Evolutionary conservation across 768 basidiomycete genomes (phyloP).

Genomic region (Heimioporus sp.): DNA sequence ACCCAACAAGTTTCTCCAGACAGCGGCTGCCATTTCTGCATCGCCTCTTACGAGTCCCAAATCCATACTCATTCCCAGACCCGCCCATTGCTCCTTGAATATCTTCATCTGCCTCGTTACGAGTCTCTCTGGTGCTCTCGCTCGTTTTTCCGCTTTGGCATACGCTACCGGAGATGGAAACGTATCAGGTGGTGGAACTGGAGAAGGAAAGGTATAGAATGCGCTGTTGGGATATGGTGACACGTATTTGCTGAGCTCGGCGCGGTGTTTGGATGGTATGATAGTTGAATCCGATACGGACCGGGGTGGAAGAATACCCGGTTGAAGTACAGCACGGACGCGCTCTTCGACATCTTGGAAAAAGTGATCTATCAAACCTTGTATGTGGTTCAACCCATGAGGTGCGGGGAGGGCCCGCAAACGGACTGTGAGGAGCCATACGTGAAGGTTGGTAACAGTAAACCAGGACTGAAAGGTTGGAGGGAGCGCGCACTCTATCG

Average conservation of each 20-base stretch:
- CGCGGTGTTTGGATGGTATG: conserved; percentile 13
- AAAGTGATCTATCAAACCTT: conserved; percentile 90
- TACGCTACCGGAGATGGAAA: conserved; percentile 27
- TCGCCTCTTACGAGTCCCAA: conserved; percentile 74
- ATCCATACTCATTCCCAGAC: conserved; percentile 77
- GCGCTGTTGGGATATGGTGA: conserved; percentile 23
- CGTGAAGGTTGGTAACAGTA: conserved; percentile 86
- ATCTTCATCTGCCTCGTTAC: conserved; percentile 89
- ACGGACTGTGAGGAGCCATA: conserved; percentile 88
- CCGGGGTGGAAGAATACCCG: conserved; percentile 36
- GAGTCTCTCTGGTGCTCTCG: conserved; percentile 70
- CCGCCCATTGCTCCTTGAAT: conserved; percentile 89
- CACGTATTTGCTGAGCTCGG: conserved; percentile 19
- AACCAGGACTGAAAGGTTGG: conserved; percentile 98
- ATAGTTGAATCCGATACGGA: conserved; percentile 10
- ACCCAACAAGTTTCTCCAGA: conserved; percentile 92
- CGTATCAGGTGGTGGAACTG: conserved; percentile 23
- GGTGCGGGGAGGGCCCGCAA: conserved; percentile 76
- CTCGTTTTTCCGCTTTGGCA: conserved; percentile 28
- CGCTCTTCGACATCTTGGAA: conserved; percentile 93
- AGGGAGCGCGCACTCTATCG: conserved; percentile 75
- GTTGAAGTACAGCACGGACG: conserved; percentile 76
- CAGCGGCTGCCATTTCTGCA: conserved; percentile 76
- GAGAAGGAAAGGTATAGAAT: conserved; percentile 29
- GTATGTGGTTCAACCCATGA: conserved; percentile 66